Base-by-base conservation (phyloP, 305 asterid species). In the Solanum hybrid region DNA sequence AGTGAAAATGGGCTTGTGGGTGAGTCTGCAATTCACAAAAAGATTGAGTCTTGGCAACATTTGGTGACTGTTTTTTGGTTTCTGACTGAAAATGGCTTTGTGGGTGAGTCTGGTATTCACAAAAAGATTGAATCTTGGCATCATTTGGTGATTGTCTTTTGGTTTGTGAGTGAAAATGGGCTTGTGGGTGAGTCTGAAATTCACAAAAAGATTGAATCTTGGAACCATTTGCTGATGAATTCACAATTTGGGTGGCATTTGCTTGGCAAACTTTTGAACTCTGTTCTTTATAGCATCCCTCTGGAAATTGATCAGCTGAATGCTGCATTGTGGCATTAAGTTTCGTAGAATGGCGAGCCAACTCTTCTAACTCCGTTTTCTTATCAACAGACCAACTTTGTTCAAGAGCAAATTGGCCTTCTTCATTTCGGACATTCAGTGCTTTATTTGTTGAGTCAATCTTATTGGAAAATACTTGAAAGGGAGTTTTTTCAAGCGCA, bases 281-380 rank as follows among this genome's bases (percentile, higher is more conserved):
- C 72, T 37, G 56, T 36, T 78, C 32, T 36, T 35, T 36, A 78
- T 36, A 36, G 22, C 85, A 1, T 78, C 27, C 29, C 32, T 37
- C 85, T 78, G 60, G 56, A 36, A 36, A 36, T 11, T 78, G 85
- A 79, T 79, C 60, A 3, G 64, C 12, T 22, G 85, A 12, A 15
- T 79, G 38, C 22, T 36, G 85, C 34, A 79, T 37, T 79, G 34
- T 37, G 76, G 79, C 93, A 45, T 19, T 78, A 12, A 27, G 60
- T 8, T 42, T 85, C 15, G 71, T 78, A 91, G 85, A 78, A 37
- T 98, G 95, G 45, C 97, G 92, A 40, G 98, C 95, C 17, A 93
- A 92, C 89, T 95, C 94, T 14, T 93, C 97, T 7, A 97, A 94
- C 88, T 96, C 96, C 11, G 7, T n/a, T 36, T 78, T 36, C 85